Evolutionary conservation across 148 eudicot species (phyloP), one percentile per base, ranked within the genome.

Genomic region (Cornus suecica): DNA sequence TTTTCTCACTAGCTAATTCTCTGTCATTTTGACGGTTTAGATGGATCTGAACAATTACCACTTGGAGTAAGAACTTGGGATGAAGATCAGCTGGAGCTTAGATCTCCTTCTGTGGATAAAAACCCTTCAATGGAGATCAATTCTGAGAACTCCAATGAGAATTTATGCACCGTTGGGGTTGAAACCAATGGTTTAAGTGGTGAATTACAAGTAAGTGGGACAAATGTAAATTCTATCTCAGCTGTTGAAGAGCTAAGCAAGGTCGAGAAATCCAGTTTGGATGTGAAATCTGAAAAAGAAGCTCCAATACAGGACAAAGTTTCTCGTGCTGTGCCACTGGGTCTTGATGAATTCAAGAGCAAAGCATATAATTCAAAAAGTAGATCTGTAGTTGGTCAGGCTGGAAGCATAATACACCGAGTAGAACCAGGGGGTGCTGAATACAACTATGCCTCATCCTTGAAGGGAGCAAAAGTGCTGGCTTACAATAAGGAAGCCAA

Each of bases 401-500:
- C 83, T 25, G 97, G 93, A 74, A 76, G 82, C 78, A 84, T 93
- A 58, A 87, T 81, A 74, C 98, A 93, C 74, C 84, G 98, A 79
- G 72, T 90, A 69, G 99, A 95, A 84, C 97, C 99, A 63, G 98
- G 97, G 77, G 99, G 99, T 52, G 81, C 79, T 29, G 97, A 87
- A 66, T 95, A 95, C 82, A 95, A 95, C 72, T 95, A 92, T 82
- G 99, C 99, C 77, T 90, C 99, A 74, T 78, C 90, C 61, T 88
- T 93, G 51, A 95, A 95, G 81, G 97, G 97, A 45, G 99, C 99
- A n/a, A 95, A 95, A 81, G 90, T 93, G 66, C 81, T 95, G 86
- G 91, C 88, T 32, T 87, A 81, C 72, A 95, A 95, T 78, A 95
- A 95, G 86, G 99, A 93, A 78, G 89, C 94, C 16, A 92, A 95